These are phyloP conservation scores for Allomyces javanicus DNA, from an alignment of 192 early-diverging fungal genomes.

Conservation along the genomic window DNA sequence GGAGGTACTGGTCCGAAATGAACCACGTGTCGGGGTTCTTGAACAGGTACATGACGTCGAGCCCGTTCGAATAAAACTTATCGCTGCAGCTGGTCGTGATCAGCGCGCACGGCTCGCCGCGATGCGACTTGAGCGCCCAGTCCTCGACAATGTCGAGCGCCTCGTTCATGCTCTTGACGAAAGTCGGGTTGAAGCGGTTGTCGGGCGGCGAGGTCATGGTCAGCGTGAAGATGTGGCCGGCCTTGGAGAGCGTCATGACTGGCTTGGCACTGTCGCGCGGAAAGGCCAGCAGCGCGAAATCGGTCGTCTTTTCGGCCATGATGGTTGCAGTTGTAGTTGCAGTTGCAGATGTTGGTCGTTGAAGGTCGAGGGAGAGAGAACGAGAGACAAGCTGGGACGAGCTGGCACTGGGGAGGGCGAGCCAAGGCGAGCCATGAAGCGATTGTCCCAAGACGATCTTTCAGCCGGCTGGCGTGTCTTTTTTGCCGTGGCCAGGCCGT, in stretches of 20 bases:
- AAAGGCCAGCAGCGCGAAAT: no score
- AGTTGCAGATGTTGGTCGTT: no score
- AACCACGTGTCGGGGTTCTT: background rate
- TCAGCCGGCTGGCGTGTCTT: no score
- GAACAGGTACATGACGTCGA: background rate
- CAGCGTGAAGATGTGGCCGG: background rate
- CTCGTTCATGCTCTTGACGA: background rate
- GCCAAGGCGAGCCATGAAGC: no score
- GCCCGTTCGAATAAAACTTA: background rate
- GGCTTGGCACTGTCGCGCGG: background rate
- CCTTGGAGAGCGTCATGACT: background rate
- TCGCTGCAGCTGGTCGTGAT: background rate
- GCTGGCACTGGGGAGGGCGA: no score
- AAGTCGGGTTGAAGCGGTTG: background rate
- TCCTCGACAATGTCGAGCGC: background rate
- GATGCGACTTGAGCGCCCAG: background rate
- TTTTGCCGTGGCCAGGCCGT: no score
- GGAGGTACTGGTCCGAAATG: background rate
- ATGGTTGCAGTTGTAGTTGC: no score
- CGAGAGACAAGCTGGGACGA: no score
- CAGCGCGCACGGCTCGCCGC: background rate
- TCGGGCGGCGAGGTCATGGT: background rate
- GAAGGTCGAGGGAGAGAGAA: no score
- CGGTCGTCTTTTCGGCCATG: no score
- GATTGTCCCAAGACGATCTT: no score